Evolutionary conservation across 352 stramenopile genomes (phyloP), one percentile per base, ranked within the genome.

Genomic region (Albugo laibachii): DNA sequence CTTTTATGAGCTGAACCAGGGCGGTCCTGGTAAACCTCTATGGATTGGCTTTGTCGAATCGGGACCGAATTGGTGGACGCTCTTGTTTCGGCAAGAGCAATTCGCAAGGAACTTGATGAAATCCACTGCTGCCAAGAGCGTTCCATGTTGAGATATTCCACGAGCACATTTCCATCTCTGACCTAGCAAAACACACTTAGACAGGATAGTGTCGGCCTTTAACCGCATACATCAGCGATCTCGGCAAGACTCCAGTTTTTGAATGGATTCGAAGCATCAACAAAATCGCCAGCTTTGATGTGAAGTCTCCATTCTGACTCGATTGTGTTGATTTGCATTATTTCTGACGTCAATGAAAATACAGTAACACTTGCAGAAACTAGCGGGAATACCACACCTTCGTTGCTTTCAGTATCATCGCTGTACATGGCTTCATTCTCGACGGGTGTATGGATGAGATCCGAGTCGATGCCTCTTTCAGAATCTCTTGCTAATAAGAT

Each of bases 121-220:
- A 87, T 21, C 71, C 77, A 84, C 5, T 72, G 63, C 20, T 66
- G 57, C 77, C 77, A 91, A 31, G 60, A 50, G 36, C 78, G 61
- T 55, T 91, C 75, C 77, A 91, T 91, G 49, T 82, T 86, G 34
- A 84, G 64, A 53, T 72, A 87, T 16, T 72, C 70, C 38, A 91
- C 53, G 15, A 66, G 66, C 46, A 69, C 60, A 49, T 87, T 72
- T 1, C 68, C 69, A 36, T 82, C 61, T 15, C 61, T 45, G 16
- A 84, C 59, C 64, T 84, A 47, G 36, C n/a, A 15, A 18, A 52
- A 38, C 16, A 6, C 11, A 15, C n/a, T 24, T 8, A 24, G 8
- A 24, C 8, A 10, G 3, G 41, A 55, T 18, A 12, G 19, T 5
- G 40, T 12, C 14, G 24, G 45, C 13, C 13, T 40, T 46, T n/a